A percentile compares a stretch with the other conserved stretches of the same genome.
phyloP scores from a whole-genome alignment of 2,329 filamentous ascomycete species.

The Xylaria digitata region DNA sequence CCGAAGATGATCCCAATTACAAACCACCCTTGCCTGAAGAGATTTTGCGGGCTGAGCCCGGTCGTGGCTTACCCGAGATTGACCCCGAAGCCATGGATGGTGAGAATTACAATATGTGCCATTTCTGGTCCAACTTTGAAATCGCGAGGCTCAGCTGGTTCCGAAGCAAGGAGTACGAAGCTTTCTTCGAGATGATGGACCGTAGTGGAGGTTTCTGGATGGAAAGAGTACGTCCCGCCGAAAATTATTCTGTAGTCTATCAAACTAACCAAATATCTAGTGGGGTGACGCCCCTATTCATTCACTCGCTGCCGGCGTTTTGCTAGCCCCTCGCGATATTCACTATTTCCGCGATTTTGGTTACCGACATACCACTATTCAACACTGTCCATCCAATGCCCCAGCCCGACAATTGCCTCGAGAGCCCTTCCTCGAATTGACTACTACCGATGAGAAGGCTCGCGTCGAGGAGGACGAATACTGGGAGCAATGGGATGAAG shows the following conservation, averaged over 20 bases:
- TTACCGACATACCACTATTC: conserved; percentile 97
- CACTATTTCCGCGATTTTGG: conserved; percentile 99
- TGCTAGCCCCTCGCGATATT: conserved; percentile 84
- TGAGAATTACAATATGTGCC: conserved; percentile 99
- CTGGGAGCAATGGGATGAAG: conserved; percentile 87
- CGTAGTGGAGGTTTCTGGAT: conserved; percentile 98
- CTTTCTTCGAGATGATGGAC: conserved; percentile 99
- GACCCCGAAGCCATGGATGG: conserved; percentile 96
- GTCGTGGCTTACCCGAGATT: conserved; percentile 78
- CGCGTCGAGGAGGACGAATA: conserved; percentile 94
- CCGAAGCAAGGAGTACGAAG: conserved; percentile 95
- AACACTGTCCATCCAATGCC: conserved; percentile 97
- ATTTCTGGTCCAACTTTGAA: conserved; percentile 99
- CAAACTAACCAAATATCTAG: conserved; percentile 62
- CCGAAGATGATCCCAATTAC: conserved; percentile 71
- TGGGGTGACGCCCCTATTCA: conserved; percentile 99
- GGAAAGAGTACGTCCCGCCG: conserved; percentile 76
- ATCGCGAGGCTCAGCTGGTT: conserved; percentile 96
- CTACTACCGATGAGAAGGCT: conserved; percentile 83
- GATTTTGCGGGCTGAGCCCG: conserved; percentile 80
- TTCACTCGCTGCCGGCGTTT: conserved; percentile 90
- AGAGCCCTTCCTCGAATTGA: conserved; percentile 83
- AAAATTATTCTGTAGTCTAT: not conserved
- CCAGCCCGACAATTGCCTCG: conserved; percentile 86
- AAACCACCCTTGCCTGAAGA: conserved; percentile 82